Evolutionary conservation across 108 stramenopile species (phyloP).

Genomic region (Conticribra guillardii): DNA sequence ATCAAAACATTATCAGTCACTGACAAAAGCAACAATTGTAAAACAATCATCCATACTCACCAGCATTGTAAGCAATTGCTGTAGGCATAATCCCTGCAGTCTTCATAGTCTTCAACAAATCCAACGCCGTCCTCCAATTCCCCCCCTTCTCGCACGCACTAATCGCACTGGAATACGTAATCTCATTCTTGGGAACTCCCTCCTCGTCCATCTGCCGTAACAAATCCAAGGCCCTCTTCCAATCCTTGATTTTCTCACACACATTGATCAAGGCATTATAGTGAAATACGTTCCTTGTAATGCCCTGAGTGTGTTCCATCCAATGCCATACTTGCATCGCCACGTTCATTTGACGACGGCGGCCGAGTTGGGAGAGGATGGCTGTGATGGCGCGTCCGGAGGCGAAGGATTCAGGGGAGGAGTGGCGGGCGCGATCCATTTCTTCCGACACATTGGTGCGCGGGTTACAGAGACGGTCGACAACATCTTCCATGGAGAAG

Average conservation of each 20-base stretch:
- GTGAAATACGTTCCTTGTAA: slow-evolving; percentile 71
- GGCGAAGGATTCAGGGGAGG: slow-evolving; percentile 60
- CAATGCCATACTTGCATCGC: slow-evolving; percentile 78
- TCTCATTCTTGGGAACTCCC: slow-evolving; percentile 80
- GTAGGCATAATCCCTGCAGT: slow-evolving; percentile 70
- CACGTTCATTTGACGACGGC: slow-evolving; percentile 66
- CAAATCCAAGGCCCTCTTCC: slow-evolving; percentile 66
- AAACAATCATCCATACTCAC: too few species aligned
- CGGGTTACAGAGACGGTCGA: slow-evolving; percentile 63
- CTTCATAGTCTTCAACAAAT: slow-evolving; percentile 85
- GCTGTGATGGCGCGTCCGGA: slow-evolving; percentile 79
- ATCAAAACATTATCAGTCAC: too few species aligned
- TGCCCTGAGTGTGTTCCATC: slow-evolving; percentile 60
- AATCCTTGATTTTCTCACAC: slow-evolving; percentile 80
- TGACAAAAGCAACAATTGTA: too few species aligned
- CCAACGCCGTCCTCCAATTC: slow-evolving; percentile 78
- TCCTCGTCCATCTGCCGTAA: slow-evolving; percentile 80
- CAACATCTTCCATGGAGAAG: slow-evolving; percentile 59
- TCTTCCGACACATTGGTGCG: slow-evolving; percentile 60
- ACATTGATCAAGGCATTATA: slow-evolving; percentile 86
- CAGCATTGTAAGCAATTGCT: slow-evolving; percentile 84
- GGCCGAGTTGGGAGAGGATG: slow-evolving; percentile 72
- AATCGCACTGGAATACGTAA: slow-evolving; percentile 85
- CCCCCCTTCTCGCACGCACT: slow-evolving; percentile 88
- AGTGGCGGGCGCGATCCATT: slow-evolving; percentile 57